Conservation (phyloP, 2,329 filamentous ascomycete species). For the Sphaerulina vaccinii region DNA sequence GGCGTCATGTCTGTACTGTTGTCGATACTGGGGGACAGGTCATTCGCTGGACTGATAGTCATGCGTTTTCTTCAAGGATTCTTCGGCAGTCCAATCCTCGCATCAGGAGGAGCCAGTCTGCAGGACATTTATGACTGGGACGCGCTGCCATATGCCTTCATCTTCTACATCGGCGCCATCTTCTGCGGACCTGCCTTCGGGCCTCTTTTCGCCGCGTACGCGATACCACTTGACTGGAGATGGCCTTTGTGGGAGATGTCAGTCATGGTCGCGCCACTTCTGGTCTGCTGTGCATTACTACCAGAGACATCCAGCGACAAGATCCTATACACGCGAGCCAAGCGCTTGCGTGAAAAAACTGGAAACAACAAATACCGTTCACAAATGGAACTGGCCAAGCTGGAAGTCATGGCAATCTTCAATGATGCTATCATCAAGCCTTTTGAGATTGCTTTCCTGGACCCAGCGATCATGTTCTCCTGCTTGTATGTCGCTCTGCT, state of each 20-base stretch:
- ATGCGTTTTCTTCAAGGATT: constrained; percentile 51
- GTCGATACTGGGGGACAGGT: constrained; percentile 44
- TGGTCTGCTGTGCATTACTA: background rate
- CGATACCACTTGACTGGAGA: background rate
- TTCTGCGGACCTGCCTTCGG: background rate
- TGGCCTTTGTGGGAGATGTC: background rate
- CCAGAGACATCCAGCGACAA: background rate
- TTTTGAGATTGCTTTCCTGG: background rate
- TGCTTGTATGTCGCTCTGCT: background rate
- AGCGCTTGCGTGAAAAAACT: background rate
- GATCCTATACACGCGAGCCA: background rate
- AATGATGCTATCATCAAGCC: background rate
- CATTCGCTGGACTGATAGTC: background rate
- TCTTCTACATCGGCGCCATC: background rate
- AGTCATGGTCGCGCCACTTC: background rate
- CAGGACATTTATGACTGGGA: background rate
- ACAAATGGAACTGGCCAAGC: background rate
- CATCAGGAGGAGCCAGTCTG: constrained; percentile 47
- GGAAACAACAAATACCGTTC: background rate
- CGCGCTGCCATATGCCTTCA: background rate
- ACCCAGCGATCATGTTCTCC: background rate
- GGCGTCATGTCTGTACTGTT: constrained; percentile 11
- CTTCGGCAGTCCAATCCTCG: constrained; percentile 64
- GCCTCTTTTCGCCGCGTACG: background rate
- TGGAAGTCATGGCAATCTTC: background rate